These are phyloP conservation scores for Fraxinus sp. DNA, from an alignment of 305 asterid genomes.

Conservation along the genomic window DNA sequence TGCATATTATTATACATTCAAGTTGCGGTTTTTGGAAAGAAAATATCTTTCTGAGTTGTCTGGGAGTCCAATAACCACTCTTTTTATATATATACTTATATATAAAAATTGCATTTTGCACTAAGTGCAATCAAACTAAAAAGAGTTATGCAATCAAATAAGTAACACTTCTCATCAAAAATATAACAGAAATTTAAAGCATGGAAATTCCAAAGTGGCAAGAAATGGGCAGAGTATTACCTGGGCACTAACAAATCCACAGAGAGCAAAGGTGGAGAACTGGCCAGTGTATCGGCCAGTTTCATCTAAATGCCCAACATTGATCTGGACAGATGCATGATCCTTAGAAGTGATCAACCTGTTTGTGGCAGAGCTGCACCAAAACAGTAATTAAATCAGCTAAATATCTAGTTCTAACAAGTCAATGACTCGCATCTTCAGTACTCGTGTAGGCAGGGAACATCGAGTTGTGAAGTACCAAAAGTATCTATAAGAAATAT, in stretches of 20 bases:
- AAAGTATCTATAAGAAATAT: neutral
- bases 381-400: neutral
- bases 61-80: too few species aligned
- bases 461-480: neutral
- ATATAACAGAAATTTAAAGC: neutral
- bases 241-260: conserved; percentile 53
- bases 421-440: neutral
- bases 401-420: neutral
- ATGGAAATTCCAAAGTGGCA: neutral
- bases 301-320: conserved; percentile 61
- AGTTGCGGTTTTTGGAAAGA: neutral
- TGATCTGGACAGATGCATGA: conserved; percentile 65
- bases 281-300: conserved; percentile 54
- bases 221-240: conserved; percentile 3
- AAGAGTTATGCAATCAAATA: neutral
- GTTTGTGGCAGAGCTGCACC: conserved; percentile 62
- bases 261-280: conserved; percentile 42
- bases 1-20: neutral
- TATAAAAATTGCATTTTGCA: neutral
- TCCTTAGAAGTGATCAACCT: conserved; percentile 71
- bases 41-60: too few species aligned
- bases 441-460: neutral
- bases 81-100: too few species aligned
- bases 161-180: neutral
- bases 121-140: too few species aligned